Conservation (phyloP, 768 basidiomycete species). For the Cystobasidium tubakii region DNA sequence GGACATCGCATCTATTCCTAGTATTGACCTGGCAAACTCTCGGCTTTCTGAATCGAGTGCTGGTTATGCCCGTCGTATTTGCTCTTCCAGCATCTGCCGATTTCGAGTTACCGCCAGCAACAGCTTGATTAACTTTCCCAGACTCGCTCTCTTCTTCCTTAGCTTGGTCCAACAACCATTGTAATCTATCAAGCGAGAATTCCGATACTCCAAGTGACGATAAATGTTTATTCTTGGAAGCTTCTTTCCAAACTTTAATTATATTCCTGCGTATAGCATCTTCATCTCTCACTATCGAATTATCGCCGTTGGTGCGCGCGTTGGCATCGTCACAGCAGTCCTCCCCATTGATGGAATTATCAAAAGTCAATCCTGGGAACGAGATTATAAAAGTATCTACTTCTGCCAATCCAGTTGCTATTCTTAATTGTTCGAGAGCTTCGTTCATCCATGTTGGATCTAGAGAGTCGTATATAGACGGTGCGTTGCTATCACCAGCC, state of each 20-base stretch:
- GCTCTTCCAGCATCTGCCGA: not conserved
- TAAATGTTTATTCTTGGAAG: conserved; percentile 24
- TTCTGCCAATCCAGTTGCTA: conserved; percentile 27
- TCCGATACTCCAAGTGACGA: conserved; percentile 36
- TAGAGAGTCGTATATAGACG: conserved; percentile 5
- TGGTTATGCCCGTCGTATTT: not conserved
- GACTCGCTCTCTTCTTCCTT: not conserved
- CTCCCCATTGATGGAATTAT: conserved; percentile 9
- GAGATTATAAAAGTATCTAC: conserved; percentile 39
- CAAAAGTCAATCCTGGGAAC: conserved; percentile 33
- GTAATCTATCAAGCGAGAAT: conserved; percentile 34
- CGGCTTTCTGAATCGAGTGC: conserved; percentile 16
- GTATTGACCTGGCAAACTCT: conserved; percentile 37
- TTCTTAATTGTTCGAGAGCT: conserved; percentile 12
- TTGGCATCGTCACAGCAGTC: conserved; percentile 17
- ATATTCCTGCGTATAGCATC: not conserved
- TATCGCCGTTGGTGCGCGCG: conserved; percentile 5
- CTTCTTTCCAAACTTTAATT: conserved; percentile 16
- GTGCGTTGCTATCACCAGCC: not conserved
- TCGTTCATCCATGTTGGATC: conserved; percentile 33
- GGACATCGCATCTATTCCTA: conserved; percentile 31
- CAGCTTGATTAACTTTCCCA: too few relatives aligned
- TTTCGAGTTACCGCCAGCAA: not conserved
- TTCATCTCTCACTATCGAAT: not conserved
- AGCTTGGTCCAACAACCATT: conserved; percentile 20